Base-by-base conservation (phyloP, 1,139 yeast species). In the Geotrichum citri-aurantii region DNA sequence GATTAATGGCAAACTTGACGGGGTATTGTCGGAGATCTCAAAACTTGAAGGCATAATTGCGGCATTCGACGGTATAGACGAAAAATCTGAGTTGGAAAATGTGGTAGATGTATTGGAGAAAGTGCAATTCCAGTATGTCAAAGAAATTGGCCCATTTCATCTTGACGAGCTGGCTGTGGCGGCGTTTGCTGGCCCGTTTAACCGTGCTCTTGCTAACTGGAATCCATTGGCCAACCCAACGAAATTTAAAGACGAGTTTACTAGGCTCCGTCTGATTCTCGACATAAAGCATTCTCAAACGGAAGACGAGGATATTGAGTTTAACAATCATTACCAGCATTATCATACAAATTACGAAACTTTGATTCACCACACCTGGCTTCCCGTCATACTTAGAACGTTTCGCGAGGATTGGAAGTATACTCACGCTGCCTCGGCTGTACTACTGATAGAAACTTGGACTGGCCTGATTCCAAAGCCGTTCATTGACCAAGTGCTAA, bases 371-470 rank as follows among this genome's bases (percentile, higher is more conserved):
- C 63, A 67, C 1, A 52, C 68, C 5, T 77, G 81, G 79, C 64
- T 68, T 0, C 73, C 75, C 0, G 72, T 71, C 26, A 64, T 79
- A 0, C 61, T 66, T 5, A 52, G 65, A 0, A 69, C 68, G 24
- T 68, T 77, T 23, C 53, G 62, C n/a, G 59, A 66, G 8, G 64
- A 68, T 6, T 80, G 82, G 75, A 60, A 65, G 26, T 66, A 72
- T 69, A 12, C 60, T 71, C 29, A 62, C 73, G 58, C 74, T 0
- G 65, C 67, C 7, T 51, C 70, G 2, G 71, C 70, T 1, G 59
- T 73, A 7, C 55, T 66, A 3, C 56, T 73, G 14, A 59, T 74
- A 2, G 75, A 81, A 33, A 80, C 79, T 44, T 80, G 82, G 77
- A 73, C 72, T 47, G 69, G 70, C 0, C 62, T 80, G 0, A 59